Base-by-base conservation (phyloP, 106 monocot genomes). In the Triglochin maritima region DNA sequence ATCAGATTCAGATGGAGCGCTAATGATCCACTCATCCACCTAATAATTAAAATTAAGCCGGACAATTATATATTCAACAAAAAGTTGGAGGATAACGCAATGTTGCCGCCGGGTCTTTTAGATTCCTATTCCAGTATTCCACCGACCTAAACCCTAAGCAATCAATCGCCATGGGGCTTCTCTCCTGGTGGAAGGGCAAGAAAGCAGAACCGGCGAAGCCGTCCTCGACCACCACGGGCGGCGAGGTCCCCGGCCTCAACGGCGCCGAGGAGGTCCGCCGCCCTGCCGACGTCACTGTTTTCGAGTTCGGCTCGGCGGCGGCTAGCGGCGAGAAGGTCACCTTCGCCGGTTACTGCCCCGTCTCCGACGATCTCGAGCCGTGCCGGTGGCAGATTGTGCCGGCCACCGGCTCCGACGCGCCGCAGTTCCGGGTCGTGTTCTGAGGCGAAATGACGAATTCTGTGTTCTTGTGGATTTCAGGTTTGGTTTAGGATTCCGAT, bases 381-480 rank as follows among this genome's bases (percentile, higher is more conserved):
- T 77, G 77, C 65, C 77, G 71, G 65, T 77, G 77, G 77, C 53
- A 71, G 65, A 71, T 77, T 7, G 6, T 77, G 3, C 71, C 77
- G 4, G 63, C 77, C 29, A 3, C 58, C 2, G 77, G 77, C 7
- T 49, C 65, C 65, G 71, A 77, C 64, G 77, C 77, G 9, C 77
- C 77, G 3, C 77, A 77, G 59, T 77, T 77, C 65, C 77, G 77
- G 42, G 77, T 77, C 12, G 77, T 77, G 15, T 77, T 77, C 55
- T 77, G 70, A 77, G 29, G 29, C 29, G 29, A 29, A n/a, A 63
- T 17, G 17, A 29, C 29, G 29, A 1, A 29, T 0, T 29, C 29
- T 29, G 29, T 29, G 29, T 29, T 29, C 1, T 0, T 29, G 29
- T 29, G 29, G 29, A 29, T 29, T 29, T 29, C 29, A 29, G 29